Percentiles rank a stretch among this genome's conserved stretches.
Evolutionary conservation across 1,284 basidiomycete species (phyloP).

Genomic region (Erythrobasidium hasegawianum): DNA sequence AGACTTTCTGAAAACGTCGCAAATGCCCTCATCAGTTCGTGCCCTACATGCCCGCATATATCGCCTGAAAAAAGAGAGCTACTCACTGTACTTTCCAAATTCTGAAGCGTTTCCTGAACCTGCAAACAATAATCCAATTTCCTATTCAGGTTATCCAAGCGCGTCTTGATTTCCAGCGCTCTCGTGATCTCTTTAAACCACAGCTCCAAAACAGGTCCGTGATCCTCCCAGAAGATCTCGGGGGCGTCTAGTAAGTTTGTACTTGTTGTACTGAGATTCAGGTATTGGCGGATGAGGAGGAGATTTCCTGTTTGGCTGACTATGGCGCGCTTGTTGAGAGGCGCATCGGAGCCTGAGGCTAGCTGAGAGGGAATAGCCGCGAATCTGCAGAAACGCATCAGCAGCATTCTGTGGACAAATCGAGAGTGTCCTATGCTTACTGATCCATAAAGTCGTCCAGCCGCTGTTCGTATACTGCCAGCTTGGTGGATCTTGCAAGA

Average conservation of each 20-base stretch:
- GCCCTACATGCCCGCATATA: neutral
- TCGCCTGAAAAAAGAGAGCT: neutral
- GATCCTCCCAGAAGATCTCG: constrained; percentile 38
- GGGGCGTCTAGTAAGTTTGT: constrained; percentile 45
- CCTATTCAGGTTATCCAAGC: constrained; percentile 40
- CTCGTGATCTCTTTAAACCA: constrained; percentile 32
- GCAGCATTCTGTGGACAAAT: neutral
- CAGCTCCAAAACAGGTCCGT: neutral
- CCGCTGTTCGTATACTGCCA: constrained; percentile 44
- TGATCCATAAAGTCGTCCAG: constrained; percentile 43
- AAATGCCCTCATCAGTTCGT: neutral
- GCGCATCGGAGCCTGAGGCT: constrained; percentile 39
- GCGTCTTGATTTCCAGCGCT: constrained; percentile 21
- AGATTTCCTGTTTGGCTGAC: constrained; percentile 44
- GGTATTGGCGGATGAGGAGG: constrained; percentile 43
- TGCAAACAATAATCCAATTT: constrained; percentile 45
- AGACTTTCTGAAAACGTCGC: constrained; percentile 34
- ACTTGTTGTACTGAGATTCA: constrained; percentile 42
- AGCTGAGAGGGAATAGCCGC: constrained; percentile 26
- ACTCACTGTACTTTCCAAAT: constrained; percentile 40
- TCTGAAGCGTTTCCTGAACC: constrained; percentile 42
- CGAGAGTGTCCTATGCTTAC: too few relatives aligned
- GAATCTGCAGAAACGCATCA: constrained; percentile 7
- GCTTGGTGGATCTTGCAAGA: constrained; percentile 43
- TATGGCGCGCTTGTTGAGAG: constrained; percentile 44